Evolutionary conservation across 2,329 filamentous ascomycete genomes (phyloP), one percentile per base, ranked within the genome.

Genomic region (Paraphoma sp.): DNA sequence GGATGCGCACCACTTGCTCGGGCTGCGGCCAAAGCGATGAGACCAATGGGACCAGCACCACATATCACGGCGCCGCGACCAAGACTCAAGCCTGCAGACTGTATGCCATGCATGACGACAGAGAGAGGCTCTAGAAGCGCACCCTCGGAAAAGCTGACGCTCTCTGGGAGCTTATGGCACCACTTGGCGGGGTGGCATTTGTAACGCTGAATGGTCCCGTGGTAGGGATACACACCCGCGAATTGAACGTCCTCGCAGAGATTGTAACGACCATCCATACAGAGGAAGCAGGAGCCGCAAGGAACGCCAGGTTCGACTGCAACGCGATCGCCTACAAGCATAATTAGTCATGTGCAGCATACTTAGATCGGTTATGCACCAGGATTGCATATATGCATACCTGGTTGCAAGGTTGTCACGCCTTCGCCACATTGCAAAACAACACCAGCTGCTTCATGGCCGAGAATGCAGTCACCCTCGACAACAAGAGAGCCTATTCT

Each of bases 241-340:
- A 89, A 89, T 45, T 81, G 77, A 3, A 89, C 86, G 48, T 85
- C 81, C 59, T 86, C 82, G 67, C 87, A 89, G 6, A 88, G 82
- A 63, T 89, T 89, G 64, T 88, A 88, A 10, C 85, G 83, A 3
- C 86, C 87, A 28, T 82, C 81, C 48, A 74, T 73, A 67, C 87
- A 89, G 16, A 86, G 78, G 64, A 84, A 87, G 68, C 87, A 89
- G 33, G 78, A 71, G 10, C 80, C 81, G 65, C 88, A 91, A 0
- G 88, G 85, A 1, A 89, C 84, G 17, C 87, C 86, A 0, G 87
- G 87, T 65, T 91, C 88, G 14, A 91, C 76, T 3, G 88, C 87
- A 9, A 91, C 87, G 49, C 86, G 79, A 66, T 91, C 88, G 10
- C 87, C 86, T 75, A 11, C 2, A 23, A 1, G 14, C 6, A 23